Evolutionary conservation across 345 rosid genomes (phyloP).

Genomic region (Acer campestre): DNA sequence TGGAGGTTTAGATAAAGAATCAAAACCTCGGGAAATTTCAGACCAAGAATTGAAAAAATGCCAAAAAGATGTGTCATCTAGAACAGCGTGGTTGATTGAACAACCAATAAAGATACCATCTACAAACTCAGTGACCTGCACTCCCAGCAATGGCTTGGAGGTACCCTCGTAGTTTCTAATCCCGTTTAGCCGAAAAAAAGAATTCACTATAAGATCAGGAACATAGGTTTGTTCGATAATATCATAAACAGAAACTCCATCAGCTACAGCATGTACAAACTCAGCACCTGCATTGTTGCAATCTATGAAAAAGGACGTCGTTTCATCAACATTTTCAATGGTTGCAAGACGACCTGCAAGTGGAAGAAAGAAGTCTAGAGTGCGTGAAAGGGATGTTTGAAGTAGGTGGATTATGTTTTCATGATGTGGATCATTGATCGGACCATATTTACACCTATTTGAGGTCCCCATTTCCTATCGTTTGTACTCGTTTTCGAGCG

Average conservation of each 20-base stretch:
- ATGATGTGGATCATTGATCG: not conserved
- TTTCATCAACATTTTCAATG: constrained; percentile 11
- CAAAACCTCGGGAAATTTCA: constrained; percentile 29
- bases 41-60: constrained; percentile 52
- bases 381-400: constrained; percentile 24
- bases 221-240: constrained; percentile 30
- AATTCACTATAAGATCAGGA: constrained; percentile 21
- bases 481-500: too few species aligned
- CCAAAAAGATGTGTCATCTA: constrained; percentile 48
- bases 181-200: constrained; percentile 47
- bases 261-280: constrained; percentile 35
- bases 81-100: constrained; percentile 37
- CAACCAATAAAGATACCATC: constrained; percentile 51
- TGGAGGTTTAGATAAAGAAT: constrained; percentile 17
- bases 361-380: constrained; percentile 21
- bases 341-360: constrained; percentile 35
- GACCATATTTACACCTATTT: too few species aligned
- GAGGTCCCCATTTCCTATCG: too few species aligned
- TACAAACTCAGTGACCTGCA: constrained; percentile 48
- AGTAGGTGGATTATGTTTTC: constrained; percentile 13
- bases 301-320: constrained; percentile 18
- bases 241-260: constrained; percentile 31
- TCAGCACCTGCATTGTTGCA: constrained; percentile 35
- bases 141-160: constrained; percentile 40
- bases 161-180: constrained; percentile 30